Evolutionary conservation across 2,329 filamentous ascomycete genomes (phyloP).

Genomic region (Monosporascus ibericus): DNA sequence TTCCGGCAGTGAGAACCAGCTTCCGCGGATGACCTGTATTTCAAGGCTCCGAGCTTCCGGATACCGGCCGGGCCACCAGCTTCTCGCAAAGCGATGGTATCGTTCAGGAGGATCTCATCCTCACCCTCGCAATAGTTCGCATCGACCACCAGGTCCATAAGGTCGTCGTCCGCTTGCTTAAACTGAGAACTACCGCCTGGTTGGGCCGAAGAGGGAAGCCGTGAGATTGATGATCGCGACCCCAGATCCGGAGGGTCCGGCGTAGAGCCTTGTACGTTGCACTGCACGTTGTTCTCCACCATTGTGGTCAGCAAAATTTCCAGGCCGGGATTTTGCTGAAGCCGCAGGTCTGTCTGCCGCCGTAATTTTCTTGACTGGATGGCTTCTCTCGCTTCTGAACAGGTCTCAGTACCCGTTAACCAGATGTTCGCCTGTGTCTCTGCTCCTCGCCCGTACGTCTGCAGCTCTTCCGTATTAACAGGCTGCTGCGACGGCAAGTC

Average conservation of each 20-base stretch:
- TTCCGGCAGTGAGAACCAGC: constrained; percentile 21
- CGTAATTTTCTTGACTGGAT: constrained; percentile 5
- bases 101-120: constrained; percentile 11
- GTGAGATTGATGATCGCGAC: constrained; percentile 2
- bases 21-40: constrained; percentile 22
- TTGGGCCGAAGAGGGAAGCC: constrained; percentile 1
- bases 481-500: neutral
- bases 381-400: constrained; percentile 1
- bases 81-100: constrained; percentile 12
- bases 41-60: constrained; percentile 16
- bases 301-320: constrained; percentile 20
- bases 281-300: constrained; percentile 24
- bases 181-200: constrained; percentile 7
- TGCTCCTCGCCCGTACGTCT: neutral
- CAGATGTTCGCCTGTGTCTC: neutral
- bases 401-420: neutral
- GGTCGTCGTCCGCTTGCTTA: constrained; percentile 4
- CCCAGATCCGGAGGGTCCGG: constrained; percentile 9
- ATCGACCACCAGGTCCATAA: constrained; percentile 19
- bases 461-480: neutral
- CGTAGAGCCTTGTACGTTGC: constrained; percentile 20
- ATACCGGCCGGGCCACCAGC: constrained; percentile 18
- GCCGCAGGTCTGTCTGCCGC: constrained; percentile 7
- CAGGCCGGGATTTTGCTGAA: constrained; percentile 14
- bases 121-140: constrained; percentile 9